These are phyloP conservation scores for Pseudogymnoascus sp. DNA, from an alignment of 2,329 filamentous ascomycete species.

Conservation along the genomic window DNA sequence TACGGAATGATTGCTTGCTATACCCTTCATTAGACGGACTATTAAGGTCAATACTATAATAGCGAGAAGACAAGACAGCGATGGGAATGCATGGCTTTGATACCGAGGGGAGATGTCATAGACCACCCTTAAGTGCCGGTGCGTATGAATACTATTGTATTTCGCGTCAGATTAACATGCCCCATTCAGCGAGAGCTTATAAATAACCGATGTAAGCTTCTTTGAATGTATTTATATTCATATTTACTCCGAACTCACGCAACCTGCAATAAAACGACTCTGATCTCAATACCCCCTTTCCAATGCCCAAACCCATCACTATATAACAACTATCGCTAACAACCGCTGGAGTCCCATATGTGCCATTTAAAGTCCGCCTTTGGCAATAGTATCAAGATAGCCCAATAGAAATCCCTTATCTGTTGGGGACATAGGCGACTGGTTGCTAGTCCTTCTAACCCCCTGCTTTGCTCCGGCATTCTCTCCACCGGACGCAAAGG, in stretches of 20 bases:
- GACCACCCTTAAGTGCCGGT: no score
- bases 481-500: background rate
- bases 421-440: conserved; percentile 54
- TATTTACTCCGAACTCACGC: background rate
- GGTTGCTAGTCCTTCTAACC: conserved; percentile 36
- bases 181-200: background rate
- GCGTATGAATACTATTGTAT: no score
- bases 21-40: no score
- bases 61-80: no score
- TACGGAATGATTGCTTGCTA: no score
- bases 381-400: conserved; percentile 52
- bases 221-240: background rate
- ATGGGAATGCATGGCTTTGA: no score
- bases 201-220: background rate
- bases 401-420: conserved; percentile 70
- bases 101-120: no score
- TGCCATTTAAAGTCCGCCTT: background rate
- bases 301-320: background rate
- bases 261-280: background rate
- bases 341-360: background rate
- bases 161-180: no score
- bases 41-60: no score
- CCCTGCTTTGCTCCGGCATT: background rate
- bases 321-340: conserved; percentile 2
- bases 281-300: background rate